Evolutionary conservation across 441 rosid genomes (phyloP).

Genomic region (Viola pubescens): DNA sequence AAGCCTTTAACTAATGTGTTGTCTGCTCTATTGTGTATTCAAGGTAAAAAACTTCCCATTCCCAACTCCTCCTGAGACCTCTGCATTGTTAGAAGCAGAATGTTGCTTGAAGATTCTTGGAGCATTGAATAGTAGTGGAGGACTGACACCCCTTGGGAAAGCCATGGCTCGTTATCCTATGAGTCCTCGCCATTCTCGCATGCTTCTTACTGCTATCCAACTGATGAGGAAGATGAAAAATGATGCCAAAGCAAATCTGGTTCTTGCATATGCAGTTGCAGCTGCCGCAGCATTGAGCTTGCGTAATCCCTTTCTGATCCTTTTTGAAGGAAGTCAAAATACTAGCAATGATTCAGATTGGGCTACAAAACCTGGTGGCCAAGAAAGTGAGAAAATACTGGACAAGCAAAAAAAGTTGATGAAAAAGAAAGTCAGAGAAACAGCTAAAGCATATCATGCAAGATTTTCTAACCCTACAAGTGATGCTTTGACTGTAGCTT

Average conservation of each 20-base stretch:
- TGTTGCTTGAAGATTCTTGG: conserved; percentile 60
- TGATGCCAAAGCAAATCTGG: conserved; percentile 50
- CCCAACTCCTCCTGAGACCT: conserved; percentile 66
- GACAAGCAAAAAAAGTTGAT: conserved; percentile 42
- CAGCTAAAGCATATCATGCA: conserved; percentile 39
- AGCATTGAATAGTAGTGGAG: conserved; percentile 57
- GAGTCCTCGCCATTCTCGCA: conserved; percentile 88
- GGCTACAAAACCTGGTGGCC: conserved; percentile 14
- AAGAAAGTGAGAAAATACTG: conserved; percentile 18
- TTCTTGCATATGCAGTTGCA: conserved; percentile 55
- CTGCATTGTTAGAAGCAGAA: conserved; percentile 61
- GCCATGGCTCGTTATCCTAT: conserved; percentile 83
- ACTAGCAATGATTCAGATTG: conserved; percentile 24
- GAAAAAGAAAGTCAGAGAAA: conserved; percentile 54
- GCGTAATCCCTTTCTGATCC: conserved; percentile 10
- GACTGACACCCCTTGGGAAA: conserved; percentile 65
- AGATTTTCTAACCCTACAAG: conserved; percentile 69
- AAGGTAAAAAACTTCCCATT: conserved; percentile 87
- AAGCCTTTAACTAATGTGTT: neutral
- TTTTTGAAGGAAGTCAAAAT: conserved; percentile 26
- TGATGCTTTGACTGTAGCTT: conserved; percentile 67
- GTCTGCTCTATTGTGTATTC: neutral
- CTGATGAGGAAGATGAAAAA: conserved; percentile 35
- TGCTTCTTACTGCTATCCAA: conserved; percentile 75
- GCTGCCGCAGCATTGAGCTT: conserved; percentile 54